Evolutionary conservation across 345 rosid genomes (phyloP).

Genomic region (Citrus sp.): DNA sequence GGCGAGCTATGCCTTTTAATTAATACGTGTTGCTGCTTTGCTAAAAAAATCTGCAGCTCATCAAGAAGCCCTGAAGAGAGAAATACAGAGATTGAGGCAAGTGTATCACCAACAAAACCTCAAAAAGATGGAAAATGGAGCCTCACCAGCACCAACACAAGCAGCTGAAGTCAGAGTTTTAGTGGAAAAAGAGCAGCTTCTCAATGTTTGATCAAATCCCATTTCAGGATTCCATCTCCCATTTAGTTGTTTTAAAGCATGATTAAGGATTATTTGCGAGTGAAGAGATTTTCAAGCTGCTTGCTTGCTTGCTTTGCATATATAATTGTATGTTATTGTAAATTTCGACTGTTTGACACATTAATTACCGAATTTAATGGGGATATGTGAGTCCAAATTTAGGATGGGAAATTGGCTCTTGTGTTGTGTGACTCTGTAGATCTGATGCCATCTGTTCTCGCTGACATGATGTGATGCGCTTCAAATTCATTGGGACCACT

Average conservation of each 20-base stretch:
- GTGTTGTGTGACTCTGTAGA: not conserved
- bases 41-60: slow-evolving; percentile 47
- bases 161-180: slow-evolving; percentile 24
- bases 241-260: not conserved
- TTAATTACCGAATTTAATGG: not conserved
- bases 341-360: not conserved
- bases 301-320: not conserved
- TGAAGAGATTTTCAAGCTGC: not conserved
- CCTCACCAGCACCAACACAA: slow-evolving; percentile 16
- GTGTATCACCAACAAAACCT: slow-evolving; percentile 60
- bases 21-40: not conserved
- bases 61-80: slow-evolving; percentile 82
- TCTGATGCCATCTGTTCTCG: slow-evolving; percentile 4
- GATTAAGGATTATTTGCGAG: not conserved
- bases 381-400: not conserved
- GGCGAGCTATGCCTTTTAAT: not conserved
- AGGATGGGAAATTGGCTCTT: not conserved
- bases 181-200: slow-evolving; percentile 33
- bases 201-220: slow-evolving; percentile 28
- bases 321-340: not conserved
- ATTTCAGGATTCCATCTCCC: not conserved
- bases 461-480: not conserved
- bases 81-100: slow-evolving; percentile 83
- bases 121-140: slow-evolving; percentile 34
- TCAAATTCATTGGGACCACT: slow-evolving; percentile 2